These are phyloP conservation scores for Macrolepiota albuminosa DNA, from an alignment of 768 basidiomycete genomes.

Conservation along the genomic window DNA sequence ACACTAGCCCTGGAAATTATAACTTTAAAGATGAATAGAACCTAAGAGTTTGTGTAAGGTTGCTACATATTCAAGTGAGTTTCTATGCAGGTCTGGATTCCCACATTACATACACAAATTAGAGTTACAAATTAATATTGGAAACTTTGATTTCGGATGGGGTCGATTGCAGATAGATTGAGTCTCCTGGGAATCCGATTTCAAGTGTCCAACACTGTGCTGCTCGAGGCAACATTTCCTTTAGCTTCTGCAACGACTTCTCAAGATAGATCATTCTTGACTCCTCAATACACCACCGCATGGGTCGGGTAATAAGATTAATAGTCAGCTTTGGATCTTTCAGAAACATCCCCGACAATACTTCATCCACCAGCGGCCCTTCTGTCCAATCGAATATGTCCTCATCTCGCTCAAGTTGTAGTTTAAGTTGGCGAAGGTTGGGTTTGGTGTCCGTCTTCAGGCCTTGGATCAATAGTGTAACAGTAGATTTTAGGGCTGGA, in stretches of 20 bases:
- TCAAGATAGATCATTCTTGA: neutral
- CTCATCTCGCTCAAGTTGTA: too few species aligned
- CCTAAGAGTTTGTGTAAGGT: too few species aligned
- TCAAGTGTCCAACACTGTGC: neutral
- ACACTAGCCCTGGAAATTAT: too few species aligned
- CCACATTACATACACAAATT: too few species aligned
- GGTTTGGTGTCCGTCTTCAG: neutral
- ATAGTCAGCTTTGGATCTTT: neutral
- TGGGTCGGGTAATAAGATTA: neutral
- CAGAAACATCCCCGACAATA: neutral
- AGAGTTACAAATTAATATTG: neutral
- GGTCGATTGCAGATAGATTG: neutral
- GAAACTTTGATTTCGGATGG: neutral
- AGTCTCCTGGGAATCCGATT: neutral
- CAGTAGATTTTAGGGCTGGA: neutral
- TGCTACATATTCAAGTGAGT: too few species aligned
- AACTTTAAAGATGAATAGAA: too few species aligned
- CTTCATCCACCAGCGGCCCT: too few species aligned
- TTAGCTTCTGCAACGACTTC: neutral
- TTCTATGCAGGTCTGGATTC: too few species aligned
- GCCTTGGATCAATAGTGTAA: neutral
- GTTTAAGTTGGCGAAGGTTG: neutral
- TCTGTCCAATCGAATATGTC: too few species aligned
- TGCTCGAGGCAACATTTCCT: neutral
- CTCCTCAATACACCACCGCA: neutral